Conservation (phyloP, 1,284 basidiomycete species). For the Cerioporus squamosus region DNA sequence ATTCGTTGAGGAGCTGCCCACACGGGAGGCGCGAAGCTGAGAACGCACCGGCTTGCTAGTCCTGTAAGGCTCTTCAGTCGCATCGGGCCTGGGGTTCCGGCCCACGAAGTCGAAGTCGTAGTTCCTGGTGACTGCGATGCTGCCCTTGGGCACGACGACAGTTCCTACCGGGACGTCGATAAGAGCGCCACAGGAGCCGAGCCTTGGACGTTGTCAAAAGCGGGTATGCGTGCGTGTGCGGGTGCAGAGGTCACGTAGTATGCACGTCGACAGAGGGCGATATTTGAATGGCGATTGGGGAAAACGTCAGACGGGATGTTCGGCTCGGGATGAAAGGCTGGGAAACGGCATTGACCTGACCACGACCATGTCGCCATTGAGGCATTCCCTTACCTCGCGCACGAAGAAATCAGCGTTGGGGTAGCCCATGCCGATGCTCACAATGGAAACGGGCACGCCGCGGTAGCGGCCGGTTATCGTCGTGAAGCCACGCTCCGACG, state of each 20-base stretch:
- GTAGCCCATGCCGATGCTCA: constrained; percentile 85
- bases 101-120: constrained; percentile 74
- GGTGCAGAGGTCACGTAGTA: too few species aligned
- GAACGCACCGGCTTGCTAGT: constrained; percentile 69
- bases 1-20: constrained; percentile 1
- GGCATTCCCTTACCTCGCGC: constrained; percentile 78
- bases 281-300: background rate
- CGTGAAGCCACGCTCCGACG: constrained; percentile 79
- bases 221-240: too few species aligned
- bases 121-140: constrained; percentile 73
- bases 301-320: constrained; percentile 11
- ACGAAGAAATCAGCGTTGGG: constrained; percentile 87
- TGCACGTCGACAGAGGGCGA: too few species aligned
- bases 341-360: constrained; percentile 54
- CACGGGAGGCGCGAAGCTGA: background rate
- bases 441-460: constrained; percentile 69
- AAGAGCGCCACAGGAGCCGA: constrained; percentile 83
- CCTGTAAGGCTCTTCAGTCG: constrained; percentile 59
- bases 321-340: background rate
- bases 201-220: constrained; percentile 40
- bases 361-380: constrained; percentile 78
- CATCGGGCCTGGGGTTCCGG: constrained; percentile 36
- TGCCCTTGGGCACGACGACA: constrained; percentile 71
- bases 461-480: constrained; percentile 81
- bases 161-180: constrained; percentile 73